Evolutionary conservation across 352 stramenopile genomes (phyloP).

Genomic region (Phytophthora hybrid): DNA sequence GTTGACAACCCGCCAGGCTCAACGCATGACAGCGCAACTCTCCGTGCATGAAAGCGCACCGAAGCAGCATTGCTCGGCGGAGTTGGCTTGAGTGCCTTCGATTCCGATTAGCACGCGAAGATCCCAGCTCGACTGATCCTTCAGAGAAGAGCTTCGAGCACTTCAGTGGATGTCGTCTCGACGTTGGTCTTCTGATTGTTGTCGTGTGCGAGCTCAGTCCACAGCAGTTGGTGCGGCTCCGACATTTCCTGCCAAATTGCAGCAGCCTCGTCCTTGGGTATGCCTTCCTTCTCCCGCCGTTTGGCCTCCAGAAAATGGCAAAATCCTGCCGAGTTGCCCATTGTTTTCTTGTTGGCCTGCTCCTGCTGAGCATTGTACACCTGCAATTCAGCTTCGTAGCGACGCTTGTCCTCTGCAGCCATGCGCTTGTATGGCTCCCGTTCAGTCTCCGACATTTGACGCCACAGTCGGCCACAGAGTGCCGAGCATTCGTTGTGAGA

Average conservation of each 20-base stretch:
- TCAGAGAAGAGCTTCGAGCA: not conserved
- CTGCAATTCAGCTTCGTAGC: conserved; percentile 53
- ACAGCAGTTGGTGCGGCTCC: conserved; percentile 46
- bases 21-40: not conserved
- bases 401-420: conserved; percentile 59
- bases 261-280: conserved; percentile 39
- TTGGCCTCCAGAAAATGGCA: conserved; percentile 47
- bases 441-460: conserved; percentile 61
- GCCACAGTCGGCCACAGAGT: conserved; percentile 66
- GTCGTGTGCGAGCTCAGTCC: conserved; percentile 46
- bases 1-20: not conserved
- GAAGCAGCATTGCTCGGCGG: not conserved
- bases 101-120: not conserved
- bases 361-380: conserved; percentile 32
- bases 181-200: not conserved
- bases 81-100: not conserved
- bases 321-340: conserved; percentile 41
- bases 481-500: conserved; percentile 74
- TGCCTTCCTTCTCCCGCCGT: conserved; percentile 35
- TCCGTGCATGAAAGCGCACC: not conserved
- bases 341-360: conserved; percentile 18
- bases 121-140: not conserved
- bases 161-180: not conserved
- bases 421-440: conserved; percentile 62
- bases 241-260: conserved; percentile 50